Base-by-base conservation (phyloP, 345 rosid genomes). In the Eutrema yunnanense region DNA sequence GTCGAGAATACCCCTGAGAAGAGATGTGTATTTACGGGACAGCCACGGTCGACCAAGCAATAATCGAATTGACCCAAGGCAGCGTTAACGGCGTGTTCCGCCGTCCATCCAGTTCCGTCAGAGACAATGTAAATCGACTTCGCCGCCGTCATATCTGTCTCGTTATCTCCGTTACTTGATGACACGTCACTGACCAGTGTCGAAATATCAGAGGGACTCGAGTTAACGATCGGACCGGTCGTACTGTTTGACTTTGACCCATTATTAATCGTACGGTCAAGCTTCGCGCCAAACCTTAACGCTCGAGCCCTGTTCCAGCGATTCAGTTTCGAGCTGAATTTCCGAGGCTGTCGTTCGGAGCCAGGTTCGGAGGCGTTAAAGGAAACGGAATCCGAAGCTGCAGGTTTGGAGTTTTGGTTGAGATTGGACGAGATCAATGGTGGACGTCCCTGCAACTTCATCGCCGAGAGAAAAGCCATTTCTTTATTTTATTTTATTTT, bases 51-150 rank as follows among this genome's bases (percentile, higher is more conserved):
- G 49, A 87, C 97, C 78, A 94, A 84, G 71, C 97, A 94, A 43
- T 85, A 79, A 29, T 90, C 97, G 74, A 94, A 94, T 78, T 90
- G 96, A 1, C 98, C 97, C 80, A 94, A 74, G 14, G 97, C 96
- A 10, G 97, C 97, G 81, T 54, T 86, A 56, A 93, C 91, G 75
- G 92, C 81, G 69, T 89, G 91, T 77, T 90, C 97, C 69, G 81
- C 96, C 79, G 96, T 93, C 98, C 98, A 93, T 14, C 97, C 96
- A 43, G 97, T 93, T 69, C 97, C 98, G 81, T 93, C 98, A 41
- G 98, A 90, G 1, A 88, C 86, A 87, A 93, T 86, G 57, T 86
- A 90, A 69, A 90, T 89, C 14, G 92, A 82, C 81, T 93, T 89
- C 41, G 78, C 92, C 34, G 53, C 62, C 41, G 62, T 46, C 47